Conservation (phyloP, 495 filamentous ascomycete species). For the Aspergillus ellipticus region DNA sequence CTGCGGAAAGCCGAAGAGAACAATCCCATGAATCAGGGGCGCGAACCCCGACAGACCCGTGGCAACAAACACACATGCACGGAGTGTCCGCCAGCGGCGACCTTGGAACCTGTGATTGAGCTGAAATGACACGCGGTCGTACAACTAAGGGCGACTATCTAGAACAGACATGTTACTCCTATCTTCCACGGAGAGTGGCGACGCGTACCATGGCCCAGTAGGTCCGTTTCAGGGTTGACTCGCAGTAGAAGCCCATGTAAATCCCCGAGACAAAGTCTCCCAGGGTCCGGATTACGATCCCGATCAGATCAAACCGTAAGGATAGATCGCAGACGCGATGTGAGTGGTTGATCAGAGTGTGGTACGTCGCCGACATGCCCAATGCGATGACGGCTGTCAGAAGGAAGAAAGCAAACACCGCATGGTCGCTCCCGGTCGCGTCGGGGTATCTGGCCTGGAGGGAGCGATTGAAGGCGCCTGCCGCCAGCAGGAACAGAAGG, state of each 20-base stretch:
- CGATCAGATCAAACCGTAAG: constrained; percentile 25
- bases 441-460: constrained; percentile 20
- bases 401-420: constrained; percentile 27
- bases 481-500: constrained; percentile 17
- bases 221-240: constrained; percentile 14
- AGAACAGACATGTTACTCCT: neutral
- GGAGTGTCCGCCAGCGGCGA: constrained; percentile 36
- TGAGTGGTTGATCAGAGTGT: constrained; percentile 31
- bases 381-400: constrained; percentile 21
- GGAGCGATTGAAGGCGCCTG: constrained; percentile 19
- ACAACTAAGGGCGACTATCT: constrained; percentile 27
- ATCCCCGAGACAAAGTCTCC: constrained; percentile 29
- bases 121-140: constrained; percentile 31
- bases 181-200: neutral
- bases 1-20: constrained; percentile 37
- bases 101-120: constrained; percentile 42
- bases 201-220: constrained; percentile 26
- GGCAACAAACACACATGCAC: constrained; percentile 42
- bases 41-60: constrained; percentile 47
- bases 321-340: constrained; percentile 19
- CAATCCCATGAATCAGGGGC: constrained; percentile 44
- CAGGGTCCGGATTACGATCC: constrained; percentile 19
- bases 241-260: constrained; percentile 27
- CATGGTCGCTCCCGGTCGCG: constrained; percentile 17
- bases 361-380: constrained; percentile 25